phyloP scores from a whole-genome alignment of 257 asterid species.

The Scutellaria baicalensis region DNA sequence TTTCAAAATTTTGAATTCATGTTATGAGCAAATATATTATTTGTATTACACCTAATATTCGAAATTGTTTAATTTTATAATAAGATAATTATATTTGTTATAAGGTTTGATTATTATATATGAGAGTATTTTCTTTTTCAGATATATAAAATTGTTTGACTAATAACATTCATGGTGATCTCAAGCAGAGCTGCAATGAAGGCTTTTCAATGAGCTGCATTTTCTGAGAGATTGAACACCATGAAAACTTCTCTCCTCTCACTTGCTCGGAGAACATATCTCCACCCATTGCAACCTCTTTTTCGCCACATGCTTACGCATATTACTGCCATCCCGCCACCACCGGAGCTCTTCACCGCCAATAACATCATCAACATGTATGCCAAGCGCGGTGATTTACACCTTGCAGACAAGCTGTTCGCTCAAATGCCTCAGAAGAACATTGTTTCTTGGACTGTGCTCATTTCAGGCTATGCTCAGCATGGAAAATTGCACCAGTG shows the following conservation, averaged over 20 bases:
- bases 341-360: conserved; percentile 28
- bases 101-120: too few relatives aligned
- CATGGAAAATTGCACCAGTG: conserved; percentile 33
- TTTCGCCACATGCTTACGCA: conserved; percentile 2
- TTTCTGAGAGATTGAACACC: background rate
- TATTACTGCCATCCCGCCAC: conserved; percentile 5
- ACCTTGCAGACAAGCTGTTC: conserved; percentile 43
- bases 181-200: too few relatives aligned
- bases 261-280: background rate
- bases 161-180: too few relatives aligned
- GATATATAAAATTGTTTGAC: too few relatives aligned
- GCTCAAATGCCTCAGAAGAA: conserved; percentile 55
- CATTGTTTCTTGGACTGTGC: conserved; percentile 67
- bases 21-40: too few relatives aligned
- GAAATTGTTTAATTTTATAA: too few relatives aligned
- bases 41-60: too few relatives aligned
- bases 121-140: too few relatives aligned
- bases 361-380: conserved; percentile 44
- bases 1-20: too few relatives aligned
- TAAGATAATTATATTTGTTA: too few relatives aligned
- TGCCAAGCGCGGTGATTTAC: conserved; percentile 48
- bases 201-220: background rate
- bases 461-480: conserved; percentile 66
- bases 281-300: background rate
- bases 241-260: conserved; percentile 2